phyloP scores from a whole-genome alignment of 1,284 basidiomycete species.

The Apiotrichum gamsii region DNA sequence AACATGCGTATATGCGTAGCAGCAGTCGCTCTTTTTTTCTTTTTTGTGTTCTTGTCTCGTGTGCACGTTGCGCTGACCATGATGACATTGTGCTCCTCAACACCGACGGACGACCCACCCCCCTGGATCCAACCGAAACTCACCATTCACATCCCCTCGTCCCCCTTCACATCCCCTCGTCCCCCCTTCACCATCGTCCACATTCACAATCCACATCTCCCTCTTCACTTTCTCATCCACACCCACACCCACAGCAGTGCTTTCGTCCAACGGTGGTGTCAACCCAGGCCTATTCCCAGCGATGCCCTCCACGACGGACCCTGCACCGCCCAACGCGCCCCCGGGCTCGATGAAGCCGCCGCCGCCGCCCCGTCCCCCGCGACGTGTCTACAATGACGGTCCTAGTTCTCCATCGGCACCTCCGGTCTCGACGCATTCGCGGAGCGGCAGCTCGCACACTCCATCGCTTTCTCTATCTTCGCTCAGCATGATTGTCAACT shows the following conservation, averaged over 20 bases:
- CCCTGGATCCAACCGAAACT: neutral
- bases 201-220: neutral
- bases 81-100: neutral
- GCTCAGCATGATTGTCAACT: conserved; percentile 26
- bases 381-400: conserved; percentile 31
- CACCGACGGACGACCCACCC: neutral
- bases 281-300: conserved; percentile 20
- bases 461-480: conserved; percentile 38
- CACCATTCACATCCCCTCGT: neutral
- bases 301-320: neutral
- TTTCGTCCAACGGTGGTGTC: conserved; percentile 6
- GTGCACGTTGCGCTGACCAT: too few species aligned
- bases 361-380: conserved; percentile 37
- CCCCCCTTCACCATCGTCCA: neutral
- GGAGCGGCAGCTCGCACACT: conserved; percentile 27
- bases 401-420: too few species aligned
- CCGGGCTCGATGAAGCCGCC: conserved; percentile 10
- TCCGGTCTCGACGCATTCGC: too few species aligned
- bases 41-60: too few species aligned
- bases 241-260: neutral
- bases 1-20: too few species aligned
- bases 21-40: too few species aligned
- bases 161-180: neutral
- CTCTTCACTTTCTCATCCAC: neutral
- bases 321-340: neutral